Percentiles rank a stretch among this genome's conserved stretches.
These are phyloP conservation scores for Begonia loranthoides DNA, from an alignment of 306 rosid genomes.

Conservation along the genomic window DNA sequence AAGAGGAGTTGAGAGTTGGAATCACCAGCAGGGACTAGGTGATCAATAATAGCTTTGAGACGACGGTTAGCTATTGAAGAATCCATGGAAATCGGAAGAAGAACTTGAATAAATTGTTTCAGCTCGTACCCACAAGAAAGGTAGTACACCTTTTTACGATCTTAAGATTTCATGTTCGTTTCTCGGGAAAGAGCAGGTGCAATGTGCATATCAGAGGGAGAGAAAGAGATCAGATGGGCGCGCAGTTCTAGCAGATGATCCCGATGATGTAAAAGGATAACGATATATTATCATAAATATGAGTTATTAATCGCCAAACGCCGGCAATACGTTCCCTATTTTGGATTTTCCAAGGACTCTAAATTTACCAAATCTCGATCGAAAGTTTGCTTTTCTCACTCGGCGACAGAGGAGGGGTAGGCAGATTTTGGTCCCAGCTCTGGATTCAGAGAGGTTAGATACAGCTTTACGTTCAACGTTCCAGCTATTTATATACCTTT, in stretches of 20 bases:
- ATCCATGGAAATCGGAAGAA: conserved; percentile 32
- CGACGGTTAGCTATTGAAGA: conserved; percentile 62
- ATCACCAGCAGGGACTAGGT: conserved; percentile 36
- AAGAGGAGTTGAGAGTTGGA: conserved; percentile 39
- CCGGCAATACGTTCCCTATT: too few relatives aligned
- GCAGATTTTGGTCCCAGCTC: too few relatives aligned
- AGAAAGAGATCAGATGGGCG: neutral
- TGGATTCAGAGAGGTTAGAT: too few relatives aligned
- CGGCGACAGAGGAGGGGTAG: too few relatives aligned
- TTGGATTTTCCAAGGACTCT: too few relatives aligned
- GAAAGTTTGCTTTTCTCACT: too few relatives aligned
- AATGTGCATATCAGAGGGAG: neutral
- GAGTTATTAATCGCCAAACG: too few relatives aligned
- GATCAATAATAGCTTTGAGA: conserved; percentile 40
- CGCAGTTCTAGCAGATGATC: neutral
- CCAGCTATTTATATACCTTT: too few relatives aligned
- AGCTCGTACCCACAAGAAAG: neutral
- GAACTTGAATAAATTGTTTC: neutral
- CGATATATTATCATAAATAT: neutral
- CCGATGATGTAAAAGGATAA: neutral
- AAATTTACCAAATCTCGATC: too few relatives aligned
- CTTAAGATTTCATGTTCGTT: neutral
- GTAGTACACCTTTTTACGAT: neutral
- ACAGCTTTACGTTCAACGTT: too few relatives aligned
- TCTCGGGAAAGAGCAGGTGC: neutral